Evolutionary conservation across 1,284 basidiomycete species (phyloP).

Genomic region (Cutaneotrichosporon cyanovorans): DNA sequence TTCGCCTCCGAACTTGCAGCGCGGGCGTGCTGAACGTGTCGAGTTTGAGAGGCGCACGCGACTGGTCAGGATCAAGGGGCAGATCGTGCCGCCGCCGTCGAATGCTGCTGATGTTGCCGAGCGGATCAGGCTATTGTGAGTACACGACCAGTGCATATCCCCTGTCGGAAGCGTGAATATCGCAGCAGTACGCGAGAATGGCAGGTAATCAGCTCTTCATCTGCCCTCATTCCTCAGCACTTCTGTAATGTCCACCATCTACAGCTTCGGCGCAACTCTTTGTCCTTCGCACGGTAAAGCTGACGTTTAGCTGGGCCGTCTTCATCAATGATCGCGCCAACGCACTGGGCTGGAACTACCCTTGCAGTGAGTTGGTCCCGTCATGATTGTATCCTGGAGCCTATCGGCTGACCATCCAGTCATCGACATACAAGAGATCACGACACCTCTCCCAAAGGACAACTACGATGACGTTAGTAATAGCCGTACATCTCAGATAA

Average conservation of each 20-base stretch:
- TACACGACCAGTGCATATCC: no score
- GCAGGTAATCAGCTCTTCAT: no score
- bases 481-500: background rate
- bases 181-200: no score
- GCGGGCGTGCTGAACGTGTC: slow-evolving; percentile 5
- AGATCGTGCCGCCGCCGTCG: slow-evolving; percentile 19
- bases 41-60: slow-evolving; percentile 15
- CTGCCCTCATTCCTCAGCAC: no score
- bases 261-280: no score
- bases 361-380: slow-evolving; percentile 23
- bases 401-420: no score
- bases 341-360: slow-evolving; percentile 9
- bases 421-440: slow-evolving; percentile 32
- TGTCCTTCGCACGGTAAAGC: no score
- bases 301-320: slow-evolving; percentile 30
- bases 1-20: slow-evolving; percentile 1
- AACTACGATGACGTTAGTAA: slow-evolving; percentile 26
- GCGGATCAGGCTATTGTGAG: slow-evolving; percentile 39
- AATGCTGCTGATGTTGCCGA: slow-evolving; percentile 25
- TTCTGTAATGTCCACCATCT: no score
- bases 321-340: slow-evolving; percentile 22
- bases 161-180: no score
- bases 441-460: slow-evolving; percentile 39
- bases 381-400: background rate
- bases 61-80: slow-evolving; percentile 21